Evolutionary conservation across 2,329 filamentous ascomycete genomes (phyloP).

Genomic region (Trichoderma brevicompactum): DNA sequence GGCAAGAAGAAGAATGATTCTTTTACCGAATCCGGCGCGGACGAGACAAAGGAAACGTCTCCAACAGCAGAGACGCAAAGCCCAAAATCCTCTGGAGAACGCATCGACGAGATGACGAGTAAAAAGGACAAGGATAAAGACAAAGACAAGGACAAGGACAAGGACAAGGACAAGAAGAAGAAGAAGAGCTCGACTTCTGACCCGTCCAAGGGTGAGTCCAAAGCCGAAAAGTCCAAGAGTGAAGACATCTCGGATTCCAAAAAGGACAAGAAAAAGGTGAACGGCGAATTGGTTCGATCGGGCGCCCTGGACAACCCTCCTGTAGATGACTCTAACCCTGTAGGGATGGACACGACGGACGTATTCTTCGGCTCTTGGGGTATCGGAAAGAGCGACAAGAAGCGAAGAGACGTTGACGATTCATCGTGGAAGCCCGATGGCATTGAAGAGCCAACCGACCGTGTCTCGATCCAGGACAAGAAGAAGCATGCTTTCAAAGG

Average conservation of each 20-base stretch:
- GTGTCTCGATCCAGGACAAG: conserved; percentile 48
- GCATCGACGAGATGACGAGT: neutral
- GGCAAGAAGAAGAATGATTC: conserved; percentile 24
- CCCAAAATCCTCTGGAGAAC: conserved; percentile 9
- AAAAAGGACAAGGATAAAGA: conserved; percentile 12
- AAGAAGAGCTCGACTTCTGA: conserved; percentile 36
- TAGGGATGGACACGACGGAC: conserved; percentile 40
- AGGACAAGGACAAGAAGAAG: conserved; percentile 28
- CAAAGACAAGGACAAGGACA: conserved; percentile 13
- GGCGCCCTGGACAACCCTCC: conserved; percentile 38
- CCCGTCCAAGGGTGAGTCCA: conserved; percentile 32
- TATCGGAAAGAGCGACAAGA: conserved; percentile 56
- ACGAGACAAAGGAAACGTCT: conserved; percentile 8
- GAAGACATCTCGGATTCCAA: conserved; percentile 35
- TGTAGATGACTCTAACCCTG: conserved; percentile 36
- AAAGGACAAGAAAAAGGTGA: conserved; percentile 47
- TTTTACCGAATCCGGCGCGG: conserved; percentile 7
- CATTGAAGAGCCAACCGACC: conserved; percentile 51
- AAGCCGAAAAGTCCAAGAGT: conserved; percentile 33
- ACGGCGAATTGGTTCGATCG: conserved; percentile 45
- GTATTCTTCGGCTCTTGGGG: conserved; percentile 61
- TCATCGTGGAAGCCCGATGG: conserved; percentile 46
- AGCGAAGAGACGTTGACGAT: conserved; percentile 42
- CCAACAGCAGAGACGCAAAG: conserved; percentile 6
- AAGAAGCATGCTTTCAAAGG: conserved; percentile 56